A percentile compares a stretch with the other conserved stretches of the same genome.
phyloP scores from a whole-genome alignment of 352 stramenopile genomes.

The Phytophthora pistaciae region DNA sequence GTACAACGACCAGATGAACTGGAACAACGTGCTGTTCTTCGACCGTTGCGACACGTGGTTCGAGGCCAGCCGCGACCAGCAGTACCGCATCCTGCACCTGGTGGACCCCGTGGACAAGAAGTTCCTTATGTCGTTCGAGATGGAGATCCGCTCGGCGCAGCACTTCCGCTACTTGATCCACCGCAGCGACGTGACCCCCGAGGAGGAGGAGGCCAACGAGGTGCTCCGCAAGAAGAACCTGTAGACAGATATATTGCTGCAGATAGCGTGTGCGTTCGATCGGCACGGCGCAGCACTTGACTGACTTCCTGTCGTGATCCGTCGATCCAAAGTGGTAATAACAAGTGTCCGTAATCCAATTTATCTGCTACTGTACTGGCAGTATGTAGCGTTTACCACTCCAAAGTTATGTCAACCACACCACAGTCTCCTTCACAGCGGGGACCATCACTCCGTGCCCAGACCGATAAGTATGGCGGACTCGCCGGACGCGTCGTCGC shows the following conservation, averaged over 20 bases:
- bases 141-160: constrained; percentile 76
- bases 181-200: constrained; percentile 57
- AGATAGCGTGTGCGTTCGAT: constrained; percentile 14
- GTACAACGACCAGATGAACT: constrained; percentile 67
- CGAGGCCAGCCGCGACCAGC: constrained; percentile 70
- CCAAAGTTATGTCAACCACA: not conserved
- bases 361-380: no score
- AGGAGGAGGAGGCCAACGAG: constrained; percentile 65
- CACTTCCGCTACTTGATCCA: constrained; percentile 79
- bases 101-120: constrained; percentile 70
- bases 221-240: constrained; percentile 68
- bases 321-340: constrained; percentile 38
- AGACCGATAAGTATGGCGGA: not conserved
- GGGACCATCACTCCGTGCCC: no score
- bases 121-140: constrained; percentile 73
- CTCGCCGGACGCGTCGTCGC: constrained; percentile 14
- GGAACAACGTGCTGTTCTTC: constrained; percentile 81
- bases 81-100: constrained; percentile 78
- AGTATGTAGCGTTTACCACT: no score
- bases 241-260: constrained; percentile 29
- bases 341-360: not conserved
- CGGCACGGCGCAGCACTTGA: constrained; percentile 21
- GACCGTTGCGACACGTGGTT: constrained; percentile 76
- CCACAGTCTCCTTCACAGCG: no score
- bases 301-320: constrained; percentile 11